Percentiles rank a stretch among this genome's conserved stretches.
These are phyloP conservation scores for Ricinus communis DNA, from an alignment of 345 rosid species.

Conservation along the genomic window DNA sequence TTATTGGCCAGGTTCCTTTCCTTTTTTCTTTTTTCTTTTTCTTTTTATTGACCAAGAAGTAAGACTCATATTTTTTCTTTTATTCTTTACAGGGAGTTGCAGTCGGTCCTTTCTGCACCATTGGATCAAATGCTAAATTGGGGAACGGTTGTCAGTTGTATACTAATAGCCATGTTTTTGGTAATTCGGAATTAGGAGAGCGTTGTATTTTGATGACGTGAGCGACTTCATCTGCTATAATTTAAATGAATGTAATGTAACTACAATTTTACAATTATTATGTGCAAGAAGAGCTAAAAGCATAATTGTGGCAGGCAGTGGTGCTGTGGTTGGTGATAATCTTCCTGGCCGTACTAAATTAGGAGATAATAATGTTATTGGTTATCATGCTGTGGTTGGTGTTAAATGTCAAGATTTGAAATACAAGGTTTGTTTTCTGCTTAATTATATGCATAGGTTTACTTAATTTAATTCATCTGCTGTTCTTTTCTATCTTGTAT, in stretches of 20 bases:
- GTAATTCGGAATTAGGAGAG: conserved; percentile 71
- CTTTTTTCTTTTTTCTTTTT: too few relatives aligned
- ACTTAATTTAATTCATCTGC: background rate
- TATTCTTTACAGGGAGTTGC: conserved; percentile 56
- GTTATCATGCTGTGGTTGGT: conserved; percentile 82
- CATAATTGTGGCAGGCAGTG: conserved; percentile 60
- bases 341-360: conserved; percentile 71
- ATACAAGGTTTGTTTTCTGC: conserved; percentile 62
- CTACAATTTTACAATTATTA: too few relatives aligned
- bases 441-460: background rate
- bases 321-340: conserved; percentile 89
- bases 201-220: conserved; percentile 81
- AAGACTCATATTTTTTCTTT: too few relatives aligned
- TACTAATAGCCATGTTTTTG: conserved; percentile 79
- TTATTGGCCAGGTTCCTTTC: conserved; percentile 61
- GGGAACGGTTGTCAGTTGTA: conserved; percentile 70
- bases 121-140: conserved; percentile 75
- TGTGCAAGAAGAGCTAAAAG: background rate
- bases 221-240: conserved; percentile 8
- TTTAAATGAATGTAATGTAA: background rate
- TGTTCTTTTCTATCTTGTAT: background rate
- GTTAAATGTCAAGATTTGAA: conserved; percentile 92
- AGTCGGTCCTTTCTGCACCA: conserved; percentile 78
- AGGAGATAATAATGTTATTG: conserved; percentile 67
- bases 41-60: too few relatives aligned